A percentile compares a stretch with the other conserved stretches of the same genome.
Conservation (phyloP, 2,329 filamentous ascomycete species). For the Uncinocarpus reesii region DNA sequence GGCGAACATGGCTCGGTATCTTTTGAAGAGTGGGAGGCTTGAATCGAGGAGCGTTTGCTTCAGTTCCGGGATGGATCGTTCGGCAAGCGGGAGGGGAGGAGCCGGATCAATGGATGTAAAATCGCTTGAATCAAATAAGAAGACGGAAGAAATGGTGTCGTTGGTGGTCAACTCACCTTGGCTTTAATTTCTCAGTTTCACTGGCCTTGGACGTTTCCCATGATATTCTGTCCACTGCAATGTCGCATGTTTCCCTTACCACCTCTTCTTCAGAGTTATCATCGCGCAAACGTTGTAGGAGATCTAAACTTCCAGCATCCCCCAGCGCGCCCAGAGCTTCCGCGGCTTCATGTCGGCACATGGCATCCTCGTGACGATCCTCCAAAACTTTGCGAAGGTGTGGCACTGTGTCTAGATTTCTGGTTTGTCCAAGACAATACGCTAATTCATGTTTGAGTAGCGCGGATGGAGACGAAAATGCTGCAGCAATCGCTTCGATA, state of each 20-base stretch:
- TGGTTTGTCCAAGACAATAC: conserved; percentile 90
- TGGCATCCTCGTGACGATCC: conserved; percentile 73
- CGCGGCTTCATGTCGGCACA: conserved; percentile 93
- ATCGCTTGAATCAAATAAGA: conserved; percentile 49
- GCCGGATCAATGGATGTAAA: conserved; percentile 94
- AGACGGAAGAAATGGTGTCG: conserved; percentile 4
- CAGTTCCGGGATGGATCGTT: conserved; percentile 60
- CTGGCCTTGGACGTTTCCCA: conserved; percentile 74
- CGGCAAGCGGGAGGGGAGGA: conserved; percentile 64
- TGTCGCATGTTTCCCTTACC: conserved; percentile 92
- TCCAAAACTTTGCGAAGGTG: conserved; percentile 64
- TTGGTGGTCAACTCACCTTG: conserved; percentile 50
- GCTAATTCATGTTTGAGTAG: conserved; percentile 93
- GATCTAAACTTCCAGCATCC: conserved; percentile 58
- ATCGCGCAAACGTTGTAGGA: conserved; percentile 65
- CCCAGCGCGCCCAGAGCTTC: conserved; percentile 87
- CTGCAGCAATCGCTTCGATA: conserved; percentile 75
- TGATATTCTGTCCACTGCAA: conserved; percentile 84
- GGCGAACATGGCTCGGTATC: conserved; percentile 97
- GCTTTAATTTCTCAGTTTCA: conserved; percentile 64
- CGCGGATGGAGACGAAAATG: conserved; percentile 72
- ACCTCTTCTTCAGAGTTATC: conserved; percentile 64
- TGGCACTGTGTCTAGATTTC: conserved; percentile 62
- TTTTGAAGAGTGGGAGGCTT: conserved; percentile 68
- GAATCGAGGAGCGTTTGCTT: conserved; percentile 70